Conservation (phyloP, 2,329 filamentous ascomycete species). For the Sporothrix pallida region DNA sequence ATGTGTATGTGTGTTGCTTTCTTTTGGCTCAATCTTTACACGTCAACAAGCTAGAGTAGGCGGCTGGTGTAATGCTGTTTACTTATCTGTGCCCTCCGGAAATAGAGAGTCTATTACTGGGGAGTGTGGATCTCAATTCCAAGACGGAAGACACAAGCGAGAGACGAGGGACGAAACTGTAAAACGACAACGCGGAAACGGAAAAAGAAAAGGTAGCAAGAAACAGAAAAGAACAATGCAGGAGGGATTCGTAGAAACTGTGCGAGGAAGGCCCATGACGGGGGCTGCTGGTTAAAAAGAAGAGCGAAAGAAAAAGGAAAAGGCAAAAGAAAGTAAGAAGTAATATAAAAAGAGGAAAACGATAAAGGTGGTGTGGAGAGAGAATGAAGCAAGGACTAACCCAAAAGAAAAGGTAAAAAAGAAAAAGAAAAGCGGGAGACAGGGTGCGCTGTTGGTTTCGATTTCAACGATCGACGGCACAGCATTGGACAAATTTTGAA, state of each 20-base stretch:
- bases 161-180: background rate
- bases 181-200: background rate
- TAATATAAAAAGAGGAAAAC: background rate
- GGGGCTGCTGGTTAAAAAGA: background rate
- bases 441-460: background rate
- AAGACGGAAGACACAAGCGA: constrained; percentile 8
- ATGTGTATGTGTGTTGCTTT: background rate
- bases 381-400: background rate
- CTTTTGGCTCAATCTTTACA: background rate
- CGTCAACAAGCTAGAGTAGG: background rate
- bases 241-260: background rate
- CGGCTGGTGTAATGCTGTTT: background rate
- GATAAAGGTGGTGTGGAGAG: constrained; percentile 10
- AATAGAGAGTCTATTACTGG: background rate
- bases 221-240: background rate
- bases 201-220: background rate
- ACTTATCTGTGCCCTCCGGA: too few relatives aligned
- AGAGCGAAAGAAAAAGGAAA: background rate
- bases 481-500: background rate
- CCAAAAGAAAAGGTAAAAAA: background rate
- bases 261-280: background rate
- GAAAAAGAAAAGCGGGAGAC: background rate
- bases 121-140: constrained; percentile 23
- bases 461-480: background rate
- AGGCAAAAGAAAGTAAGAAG: background rate